Conservation (phyloP, 2,329 filamentous ascomycete genomes). For the Botrytis squamosa region DNA sequence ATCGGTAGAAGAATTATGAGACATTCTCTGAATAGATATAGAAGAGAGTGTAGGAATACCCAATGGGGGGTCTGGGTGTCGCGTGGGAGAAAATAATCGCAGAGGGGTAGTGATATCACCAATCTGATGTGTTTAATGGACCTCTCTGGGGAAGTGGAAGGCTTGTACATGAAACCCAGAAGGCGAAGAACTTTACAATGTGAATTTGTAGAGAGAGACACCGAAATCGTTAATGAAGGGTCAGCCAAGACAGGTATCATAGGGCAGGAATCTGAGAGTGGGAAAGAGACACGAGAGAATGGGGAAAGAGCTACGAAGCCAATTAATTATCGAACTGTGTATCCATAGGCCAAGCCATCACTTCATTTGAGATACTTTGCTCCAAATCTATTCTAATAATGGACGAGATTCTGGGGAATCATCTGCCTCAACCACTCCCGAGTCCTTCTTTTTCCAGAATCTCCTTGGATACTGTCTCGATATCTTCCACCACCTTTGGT, state of each 20-base stretch:
- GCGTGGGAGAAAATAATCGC: not conserved
- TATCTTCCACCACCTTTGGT: not conserved
- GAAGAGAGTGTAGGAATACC: not conserved
- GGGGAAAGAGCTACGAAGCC: not conserved
- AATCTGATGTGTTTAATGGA: not conserved
- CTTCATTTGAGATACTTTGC: not conserved
- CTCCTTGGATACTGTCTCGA: not conserved
- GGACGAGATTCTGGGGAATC: conserved; percentile 3
- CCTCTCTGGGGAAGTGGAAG: not conserved
- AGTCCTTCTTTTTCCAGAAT: not conserved
- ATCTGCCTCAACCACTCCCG: not conserved
- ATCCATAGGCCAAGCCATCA: not conserved
- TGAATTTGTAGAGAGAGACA: not conserved
- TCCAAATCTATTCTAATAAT: not conserved
- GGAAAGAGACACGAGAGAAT: not conserved
- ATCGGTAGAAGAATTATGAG: not conserved
- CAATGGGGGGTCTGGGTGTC: not conserved
- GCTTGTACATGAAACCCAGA: not conserved
- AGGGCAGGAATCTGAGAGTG: no score
- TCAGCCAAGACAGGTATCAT: not conserved
- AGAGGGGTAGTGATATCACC: not conserved
- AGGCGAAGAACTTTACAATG: not conserved
- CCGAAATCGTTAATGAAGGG: not conserved
- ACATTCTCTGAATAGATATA: not conserved
- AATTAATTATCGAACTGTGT: not conserved